Percentiles rank a stretch among this genome's conserved stretches.
phyloP scores from a whole-genome alignment of 2,329 filamentous ascomycete species.

The Hypoxylon sp. region DNA sequence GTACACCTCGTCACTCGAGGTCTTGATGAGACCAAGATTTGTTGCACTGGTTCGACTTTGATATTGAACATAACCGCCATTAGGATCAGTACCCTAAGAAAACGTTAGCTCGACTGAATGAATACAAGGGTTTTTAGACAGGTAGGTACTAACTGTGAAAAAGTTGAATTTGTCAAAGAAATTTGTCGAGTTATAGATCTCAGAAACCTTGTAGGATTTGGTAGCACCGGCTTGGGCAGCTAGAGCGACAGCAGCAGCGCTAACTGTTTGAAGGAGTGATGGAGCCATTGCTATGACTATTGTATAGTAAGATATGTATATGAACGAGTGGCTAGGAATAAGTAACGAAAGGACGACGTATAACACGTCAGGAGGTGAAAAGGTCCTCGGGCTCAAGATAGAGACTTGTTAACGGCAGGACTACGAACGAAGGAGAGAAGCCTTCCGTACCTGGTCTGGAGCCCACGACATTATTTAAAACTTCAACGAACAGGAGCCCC shows the following conservation, averaged over 20 bases:
- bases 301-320: conserved; percentile 47
- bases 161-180: conserved; percentile 66
- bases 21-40: conserved; percentile 55
- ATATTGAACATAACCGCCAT: conserved; percentile 75
- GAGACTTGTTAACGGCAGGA: conserved; percentile 47
- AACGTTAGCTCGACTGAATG: conserved; percentile 11
- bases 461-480: conserved; percentile 36
- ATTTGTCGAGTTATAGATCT: conserved; percentile 61
- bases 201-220: conserved; percentile 57
- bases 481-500: conserved; percentile 20
- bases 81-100: conserved; percentile 66
- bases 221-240: conserved; percentile 54
- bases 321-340: conserved; percentile 50
- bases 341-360: conserved; percentile 61
- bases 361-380: conserved; percentile 61
- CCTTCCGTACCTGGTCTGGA: conserved; percentile 11
- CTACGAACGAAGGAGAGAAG: conserved; percentile 36
- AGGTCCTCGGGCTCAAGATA: conserved; percentile 53
- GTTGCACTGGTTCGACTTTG: conserved; percentile 55
- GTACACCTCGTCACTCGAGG: conserved; percentile 55
- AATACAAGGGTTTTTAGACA: background rate
- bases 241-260: conserved; percentile 58
- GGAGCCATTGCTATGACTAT: conserved; percentile 58
- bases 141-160: conserved; percentile 53
- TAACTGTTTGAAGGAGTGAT: conserved; percentile 58